phyloP scores from a whole-genome alignment of 805 yeast species.

The Dipodascus geniculatus region DNA sequence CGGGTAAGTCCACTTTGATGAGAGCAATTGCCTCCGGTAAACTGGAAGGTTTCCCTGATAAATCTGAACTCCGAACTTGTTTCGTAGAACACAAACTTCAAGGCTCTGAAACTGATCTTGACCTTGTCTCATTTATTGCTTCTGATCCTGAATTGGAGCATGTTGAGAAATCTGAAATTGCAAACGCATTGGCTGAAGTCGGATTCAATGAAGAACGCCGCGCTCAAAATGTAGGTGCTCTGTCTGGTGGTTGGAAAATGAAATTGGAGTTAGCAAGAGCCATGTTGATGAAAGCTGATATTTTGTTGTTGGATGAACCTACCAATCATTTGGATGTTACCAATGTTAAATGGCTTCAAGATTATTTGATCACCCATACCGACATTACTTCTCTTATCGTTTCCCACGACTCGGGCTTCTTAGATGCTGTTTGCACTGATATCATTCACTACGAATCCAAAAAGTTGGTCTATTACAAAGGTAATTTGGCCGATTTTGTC shows the following conservation, averaged over 20 bases:
- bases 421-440: conserved; percentile 93
- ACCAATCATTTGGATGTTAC: conserved; percentile 94
- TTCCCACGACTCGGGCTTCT: conserved; percentile 94
- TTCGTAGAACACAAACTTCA: conserved; percentile 95
- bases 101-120: conserved; percentile 87
- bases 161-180: conserved; percentile 58
- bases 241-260: conserved; percentile 99
- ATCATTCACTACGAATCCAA: conserved; percentile 93
- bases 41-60: conserved; percentile 93
- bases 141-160: conserved; percentile 68
- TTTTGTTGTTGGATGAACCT: conserved; percentile 90
- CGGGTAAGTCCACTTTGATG: conserved; percentile 96
- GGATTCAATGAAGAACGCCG: conserved; percentile 90
- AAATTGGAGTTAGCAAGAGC: conserved; percentile 97
- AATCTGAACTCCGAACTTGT: conserved; percentile 77
- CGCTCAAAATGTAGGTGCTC: conserved; percentile 81
- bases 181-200: conserved; percentile 66
- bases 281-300: conserved; percentile 95
- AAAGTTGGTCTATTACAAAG: conserved; percentile 89
- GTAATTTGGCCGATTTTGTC: conserved; percentile 88
- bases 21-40: conserved; percentile 94
- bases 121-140: conserved; percentile 77
- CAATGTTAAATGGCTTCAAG: conserved; percentile 89
- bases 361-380: conserved; percentile 69
- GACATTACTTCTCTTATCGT: conserved; percentile 91